Percentiles rank a stretch among this genome's conserved stretches.
These are phyloP conservation scores for Globisporangium canariense DNA, from an alignment of 352 stramenopile species.

Conservation along the genomic window DNA sequence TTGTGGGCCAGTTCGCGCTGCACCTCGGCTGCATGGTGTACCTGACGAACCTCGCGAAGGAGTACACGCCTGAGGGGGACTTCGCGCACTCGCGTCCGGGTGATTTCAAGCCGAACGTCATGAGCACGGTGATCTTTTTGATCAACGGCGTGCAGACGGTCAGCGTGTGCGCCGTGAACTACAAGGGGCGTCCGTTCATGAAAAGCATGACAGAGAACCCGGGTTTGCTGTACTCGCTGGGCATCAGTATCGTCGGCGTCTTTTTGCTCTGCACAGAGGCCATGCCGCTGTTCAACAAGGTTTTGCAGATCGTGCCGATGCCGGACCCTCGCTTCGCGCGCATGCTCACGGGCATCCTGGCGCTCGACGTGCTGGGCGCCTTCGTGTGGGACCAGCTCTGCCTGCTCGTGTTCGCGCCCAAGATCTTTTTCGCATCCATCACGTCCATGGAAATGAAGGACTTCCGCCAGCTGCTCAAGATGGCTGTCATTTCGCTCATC, in stretches of 20 bases:
- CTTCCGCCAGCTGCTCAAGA: conserved; percentile 80
- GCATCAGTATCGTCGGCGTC: conserved; percentile 80
- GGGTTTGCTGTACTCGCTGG: conserved; percentile 91
- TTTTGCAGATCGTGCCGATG: conserved; percentile 91
- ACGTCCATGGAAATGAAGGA: conserved; percentile 77
- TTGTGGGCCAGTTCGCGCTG: conserved; percentile 94
- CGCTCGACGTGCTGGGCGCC: conserved; percentile 80
- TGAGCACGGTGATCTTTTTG: conserved; percentile 99
- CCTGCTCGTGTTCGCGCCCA: conserved; percentile 78
- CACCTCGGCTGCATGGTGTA: conserved; percentile 94
- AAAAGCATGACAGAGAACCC: conserved; percentile 97
- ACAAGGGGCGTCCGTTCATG: conserved; percentile 98
- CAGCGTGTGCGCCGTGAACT: conserved; percentile 99
- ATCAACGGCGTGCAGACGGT: conserved; percentile 92
- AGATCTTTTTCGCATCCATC: conserved; percentile 84
- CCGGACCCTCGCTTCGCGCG: conserved; percentile 83
- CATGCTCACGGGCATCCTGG: conserved; percentile 74
- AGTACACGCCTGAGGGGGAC: conserved; percentile 86
- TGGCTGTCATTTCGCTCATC: conserved; percentile 72
- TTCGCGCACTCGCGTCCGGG: conserved; percentile 72
- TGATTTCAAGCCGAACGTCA: conserved; percentile 96
- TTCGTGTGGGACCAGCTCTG: conserved; percentile 87
- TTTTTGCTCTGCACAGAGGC: conserved; percentile 92
- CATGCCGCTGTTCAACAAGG: conserved; percentile 91
- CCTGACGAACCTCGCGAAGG: conserved; percentile 88